phyloP scores from a whole-genome alignment of 2,329 filamentous ascomycete genomes.

The Sclerotinia nivalis region DNA sequence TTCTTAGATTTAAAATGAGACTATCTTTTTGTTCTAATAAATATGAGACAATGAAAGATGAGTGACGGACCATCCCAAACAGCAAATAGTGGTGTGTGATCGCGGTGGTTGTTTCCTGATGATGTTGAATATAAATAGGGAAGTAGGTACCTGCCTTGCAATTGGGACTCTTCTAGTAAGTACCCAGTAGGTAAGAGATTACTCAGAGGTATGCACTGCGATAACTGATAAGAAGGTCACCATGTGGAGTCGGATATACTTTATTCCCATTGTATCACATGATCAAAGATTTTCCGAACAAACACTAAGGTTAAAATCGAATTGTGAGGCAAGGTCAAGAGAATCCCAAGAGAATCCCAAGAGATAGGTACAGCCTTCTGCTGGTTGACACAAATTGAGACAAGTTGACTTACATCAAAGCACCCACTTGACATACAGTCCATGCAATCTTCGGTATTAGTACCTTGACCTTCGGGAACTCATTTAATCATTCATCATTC shows the following conservation, averaged over 20 bases:
- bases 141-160: not conserved
- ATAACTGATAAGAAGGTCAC: slow-evolving; percentile 1
- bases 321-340: not conserved
- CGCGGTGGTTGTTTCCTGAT: not conserved
- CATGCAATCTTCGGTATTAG: slow-evolving; percentile 3
- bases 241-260: not conserved
- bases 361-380: slow-evolving; percentile 3
- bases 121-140: not conserved
- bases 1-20: not conserved
- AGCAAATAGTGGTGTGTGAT: no score
- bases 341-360: not conserved
- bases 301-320: slow-evolving; percentile 16
- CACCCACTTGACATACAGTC: not conserved
- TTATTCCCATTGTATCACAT: not conserved
- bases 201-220: not conserved
- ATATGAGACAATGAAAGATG: not conserved
- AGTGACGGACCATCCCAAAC: not conserved
- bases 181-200: no score
- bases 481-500: not conserved
- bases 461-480: not conserved
- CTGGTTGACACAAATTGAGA: not conserved
- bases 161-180: not conserved
- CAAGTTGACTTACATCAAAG: not conserved
- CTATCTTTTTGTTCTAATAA: not conserved
- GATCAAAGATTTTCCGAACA: not conserved